Base-by-base conservation (phyloP, 768 basidiomycete species). In the Pholiota conissans region DNA sequence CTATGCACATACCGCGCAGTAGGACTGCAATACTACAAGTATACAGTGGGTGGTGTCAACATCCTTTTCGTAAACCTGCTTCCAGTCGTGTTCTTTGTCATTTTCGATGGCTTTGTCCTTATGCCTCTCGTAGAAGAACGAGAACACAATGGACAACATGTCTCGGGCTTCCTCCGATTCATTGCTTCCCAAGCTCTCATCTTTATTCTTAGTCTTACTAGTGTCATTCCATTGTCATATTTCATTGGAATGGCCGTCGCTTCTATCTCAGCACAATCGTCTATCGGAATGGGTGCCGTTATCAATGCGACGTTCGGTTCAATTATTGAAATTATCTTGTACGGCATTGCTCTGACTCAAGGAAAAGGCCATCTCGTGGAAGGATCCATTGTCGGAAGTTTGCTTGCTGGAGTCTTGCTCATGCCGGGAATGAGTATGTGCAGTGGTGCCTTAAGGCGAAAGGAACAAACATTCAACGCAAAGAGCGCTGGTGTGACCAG, bases 181-280 rank as follows among this genome's bases (percentile, higher is more conserved):
- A 68, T 98, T 56, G 82, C 91, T 6, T 87, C 87, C 1, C 87
- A 87, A 49, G 83, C 81, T 3, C 74, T 92, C 65, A 89, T 98
- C 65, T 98, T 99, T 71, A 62, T 93, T 42, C 73, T 95, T 65
- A 83, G 89, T 62, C 78, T 99, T 45, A 83, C 90, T 26, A 93
- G 91, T 63, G 93, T 99, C 67, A 98, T 99, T 62, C 97, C 97
- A 0, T 80, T 99, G 18, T 95, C 92, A 7, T 99, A 99, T 78
- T 99, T 99, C 76, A 98, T 99, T 67, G 97, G 97, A 16, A 98
- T 98, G 97, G 97, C 97, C 7, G 97, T 99, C 59, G 97, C 97
- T 2, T 95, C 92, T 42, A 98, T 99, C 66, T 93, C 91, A n/a
- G 97, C 97, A 0, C 97, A 98, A 68, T 95, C 93, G 0, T 94